These are phyloP conservation scores for Aegilops speltoides DNA, from an alignment of 176 grass and related monocot genomes.

Conservation along the genomic window DNA sequence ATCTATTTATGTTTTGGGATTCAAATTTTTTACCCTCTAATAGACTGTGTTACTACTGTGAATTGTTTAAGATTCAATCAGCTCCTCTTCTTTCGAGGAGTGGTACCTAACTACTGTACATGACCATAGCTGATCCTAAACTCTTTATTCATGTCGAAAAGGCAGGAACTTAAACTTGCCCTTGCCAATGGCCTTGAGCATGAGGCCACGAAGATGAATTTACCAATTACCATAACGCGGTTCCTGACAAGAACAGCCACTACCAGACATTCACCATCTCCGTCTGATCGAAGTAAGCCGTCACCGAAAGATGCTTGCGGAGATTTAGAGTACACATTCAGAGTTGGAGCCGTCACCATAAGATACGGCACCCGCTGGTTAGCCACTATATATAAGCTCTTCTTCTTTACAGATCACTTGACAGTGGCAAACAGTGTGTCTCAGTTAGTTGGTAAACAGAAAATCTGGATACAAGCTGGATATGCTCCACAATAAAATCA, in stretches of 20 bases:
- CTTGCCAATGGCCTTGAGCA: neutral
- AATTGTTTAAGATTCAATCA: neutral
- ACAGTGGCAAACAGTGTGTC: neutral
- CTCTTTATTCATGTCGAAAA: neutral
- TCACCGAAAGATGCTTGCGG: neutral
- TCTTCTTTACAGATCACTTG: neutral
- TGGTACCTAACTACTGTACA: too few relatives aligned
- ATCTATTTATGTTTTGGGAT: neutral
- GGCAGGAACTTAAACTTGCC: neutral
- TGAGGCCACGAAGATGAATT: neutral
- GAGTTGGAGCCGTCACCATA: too few relatives aligned
- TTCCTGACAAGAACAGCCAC: neutral
- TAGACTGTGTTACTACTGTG: neutral
- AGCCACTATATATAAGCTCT: neutral
- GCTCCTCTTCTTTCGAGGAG: too few relatives aligned
- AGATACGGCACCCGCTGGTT: too few relatives aligned
- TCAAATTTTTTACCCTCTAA: neutral
- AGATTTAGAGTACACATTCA: too few relatives aligned
- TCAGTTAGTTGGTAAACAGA: neutral
- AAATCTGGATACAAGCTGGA: neutral
- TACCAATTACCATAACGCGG: neutral
- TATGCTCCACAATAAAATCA: conserved; percentile 78
- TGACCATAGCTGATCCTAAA: neutral
- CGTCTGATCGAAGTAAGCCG: conserved; percentile 58
- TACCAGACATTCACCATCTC: conserved; percentile 40